Percentiles rank a stretch among this genome's conserved stretches.
Conservation (phyloP, 1,284 basidiomycete species). For the Trichosporon asahii region DNA sequence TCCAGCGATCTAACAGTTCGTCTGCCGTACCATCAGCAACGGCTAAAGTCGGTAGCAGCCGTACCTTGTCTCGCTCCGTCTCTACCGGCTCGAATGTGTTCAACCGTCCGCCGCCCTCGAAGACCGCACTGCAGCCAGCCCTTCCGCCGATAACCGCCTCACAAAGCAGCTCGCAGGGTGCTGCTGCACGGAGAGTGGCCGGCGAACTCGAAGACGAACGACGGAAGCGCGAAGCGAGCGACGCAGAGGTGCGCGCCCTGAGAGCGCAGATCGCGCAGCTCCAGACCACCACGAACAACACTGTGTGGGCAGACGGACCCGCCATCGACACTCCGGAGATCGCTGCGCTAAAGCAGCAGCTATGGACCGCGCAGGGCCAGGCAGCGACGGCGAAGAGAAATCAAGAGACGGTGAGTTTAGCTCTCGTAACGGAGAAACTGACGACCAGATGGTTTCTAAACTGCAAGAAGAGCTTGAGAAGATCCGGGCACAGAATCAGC, state of each 20-base stretch:
- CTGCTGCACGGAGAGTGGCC: conserved; percentile 30
- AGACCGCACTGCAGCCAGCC: neutral
- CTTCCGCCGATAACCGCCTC: conserved; percentile 36
- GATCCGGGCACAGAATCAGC: conserved; percentile 24
- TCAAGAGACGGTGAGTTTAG: conserved; percentile 32
- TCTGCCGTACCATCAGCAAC: neutral
- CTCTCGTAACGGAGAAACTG: neutral
- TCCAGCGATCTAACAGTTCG: conserved; percentile 8
- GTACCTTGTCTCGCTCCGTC: conserved; percentile 32
- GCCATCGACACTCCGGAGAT: conserved; percentile 14
- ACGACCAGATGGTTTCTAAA: conserved; percentile 14
- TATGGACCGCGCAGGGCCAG: conserved; percentile 40
- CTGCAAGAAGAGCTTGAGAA: conserved; percentile 28
- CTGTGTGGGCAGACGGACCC: conserved; percentile 12
- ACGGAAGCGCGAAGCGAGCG: conserved; percentile 25
- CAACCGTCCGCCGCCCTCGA: conserved; percentile 13
- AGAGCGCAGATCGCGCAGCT: conserved; percentile 12
- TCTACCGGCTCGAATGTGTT: conserved; percentile 37
- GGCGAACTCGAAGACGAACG: conserved; percentile 39
- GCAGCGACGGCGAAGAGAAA: conserved; percentile 34
- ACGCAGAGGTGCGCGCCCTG: conserved; percentile 15
- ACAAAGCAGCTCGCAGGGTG: conserved; percentile 35
- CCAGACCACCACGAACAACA: neutral
- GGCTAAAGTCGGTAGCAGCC: neutral
- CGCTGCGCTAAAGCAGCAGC: conserved; percentile 29